phyloP scores from a whole-genome alignment of 129 eudicot genomes.

The Lactuca sativa region DNA sequence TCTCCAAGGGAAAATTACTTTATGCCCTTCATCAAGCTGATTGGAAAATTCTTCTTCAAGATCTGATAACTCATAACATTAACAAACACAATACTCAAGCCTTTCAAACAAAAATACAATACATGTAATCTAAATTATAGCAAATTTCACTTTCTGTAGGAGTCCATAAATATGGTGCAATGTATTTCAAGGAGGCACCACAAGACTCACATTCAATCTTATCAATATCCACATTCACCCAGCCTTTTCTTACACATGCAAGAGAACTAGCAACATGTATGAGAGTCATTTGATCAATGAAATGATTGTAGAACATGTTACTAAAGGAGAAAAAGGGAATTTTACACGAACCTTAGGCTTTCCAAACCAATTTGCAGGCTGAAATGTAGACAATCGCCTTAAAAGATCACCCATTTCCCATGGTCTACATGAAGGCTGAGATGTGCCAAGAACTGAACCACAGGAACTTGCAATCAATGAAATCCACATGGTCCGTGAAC shows the following conservation, averaged over 20 bases:
- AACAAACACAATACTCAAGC: neutral
- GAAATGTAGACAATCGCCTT: constrained; percentile 77
- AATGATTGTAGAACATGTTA: constrained; percentile 14
- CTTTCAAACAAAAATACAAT: too few species aligned
- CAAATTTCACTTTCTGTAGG: constrained; percentile 27
- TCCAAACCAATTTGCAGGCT: constrained; percentile 75
- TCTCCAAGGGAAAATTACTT: constrained; percentile 78
- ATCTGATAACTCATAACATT: neutral
- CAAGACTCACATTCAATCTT: constrained; percentile 89
- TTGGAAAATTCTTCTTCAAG: constrained; percentile 73
- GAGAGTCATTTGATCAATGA: neutral
- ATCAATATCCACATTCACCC: too few species aligned
- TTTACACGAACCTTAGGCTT: constrained; percentile 73
- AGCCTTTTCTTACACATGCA: constrained; percentile 93
- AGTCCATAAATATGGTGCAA: constrained; percentile 50
- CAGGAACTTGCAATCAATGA: constrained; percentile 66
- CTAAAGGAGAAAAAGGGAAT: neutral
- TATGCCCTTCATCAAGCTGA: constrained; percentile 81
- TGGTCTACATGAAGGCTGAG: constrained; percentile 90
- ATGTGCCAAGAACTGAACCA: constrained; percentile 80
- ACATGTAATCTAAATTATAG: neutral
- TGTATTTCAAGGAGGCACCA: constrained; percentile 66
- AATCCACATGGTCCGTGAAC: constrained; percentile 62
- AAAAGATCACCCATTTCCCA: constrained; percentile 95
- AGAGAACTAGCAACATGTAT: constrained; percentile 31